Percentiles rank a stretch among this genome's conserved stretches.
Conservation (phyloP, 257 asterid species). For the Solanum commersonii region DNA sequence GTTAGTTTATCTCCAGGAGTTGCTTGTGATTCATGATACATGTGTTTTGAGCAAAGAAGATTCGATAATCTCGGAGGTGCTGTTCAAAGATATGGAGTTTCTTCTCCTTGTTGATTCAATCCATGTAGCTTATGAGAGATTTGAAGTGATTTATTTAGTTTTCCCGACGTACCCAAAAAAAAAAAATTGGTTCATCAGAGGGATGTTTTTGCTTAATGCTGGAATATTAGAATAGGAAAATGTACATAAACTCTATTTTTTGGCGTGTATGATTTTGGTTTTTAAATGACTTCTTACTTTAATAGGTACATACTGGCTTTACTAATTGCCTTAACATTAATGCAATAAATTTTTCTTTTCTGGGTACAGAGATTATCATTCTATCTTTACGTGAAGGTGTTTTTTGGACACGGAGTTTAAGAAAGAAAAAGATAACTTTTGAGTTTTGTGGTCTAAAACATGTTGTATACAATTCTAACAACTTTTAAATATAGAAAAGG, state of each 20-base stretch:
- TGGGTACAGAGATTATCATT: neutral
- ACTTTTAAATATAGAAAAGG: neutral
- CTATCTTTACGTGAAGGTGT: neutral
- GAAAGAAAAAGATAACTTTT: neutral
- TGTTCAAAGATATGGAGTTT: neutral
- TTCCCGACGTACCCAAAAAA: neutral
- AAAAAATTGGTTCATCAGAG: neutral
- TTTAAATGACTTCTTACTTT: neutral
- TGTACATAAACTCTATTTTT: neutral
- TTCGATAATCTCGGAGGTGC: neutral
- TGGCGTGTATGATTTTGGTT: neutral
- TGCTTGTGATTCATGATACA: neutral
- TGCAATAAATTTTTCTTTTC: neutral
- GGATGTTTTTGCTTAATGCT: neutral
- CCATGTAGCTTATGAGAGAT: neutral
- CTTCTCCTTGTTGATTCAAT: neutral
- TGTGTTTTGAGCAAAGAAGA: neutral
- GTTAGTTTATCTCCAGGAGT: conserved; percentile 11
- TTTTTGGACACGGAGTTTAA: neutral
- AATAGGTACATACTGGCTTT: neutral
- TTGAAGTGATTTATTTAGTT: neutral
- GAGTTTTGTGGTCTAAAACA: neutral
- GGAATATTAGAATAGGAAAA: neutral
- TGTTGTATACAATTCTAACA: too few relatives aligned
- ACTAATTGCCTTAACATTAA: neutral